Percentiles rank a stretch among this genome's conserved stretches.
Evolutionary conservation across 148 eudicot species (phyloP).

Genomic region (Euryodendron excelsum): DNA sequence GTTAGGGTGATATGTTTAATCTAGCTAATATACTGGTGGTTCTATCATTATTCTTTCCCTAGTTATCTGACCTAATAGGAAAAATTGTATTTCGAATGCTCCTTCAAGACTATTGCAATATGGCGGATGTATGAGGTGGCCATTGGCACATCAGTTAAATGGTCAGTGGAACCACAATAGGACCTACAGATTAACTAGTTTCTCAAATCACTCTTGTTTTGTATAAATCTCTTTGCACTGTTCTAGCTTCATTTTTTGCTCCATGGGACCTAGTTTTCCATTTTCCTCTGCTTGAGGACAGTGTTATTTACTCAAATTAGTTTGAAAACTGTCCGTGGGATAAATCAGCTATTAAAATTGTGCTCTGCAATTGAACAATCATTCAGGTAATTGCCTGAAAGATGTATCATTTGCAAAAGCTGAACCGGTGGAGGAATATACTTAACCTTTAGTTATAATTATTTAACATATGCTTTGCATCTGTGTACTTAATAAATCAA

Average conservation of each 20-base stretch:
- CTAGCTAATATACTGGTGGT: neutral
- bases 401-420: neutral
- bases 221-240: neutral
- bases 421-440: neutral
- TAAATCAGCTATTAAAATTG: neutral
- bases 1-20: neutral
- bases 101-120: neutral
- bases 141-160: neutral
- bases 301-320: neutral
- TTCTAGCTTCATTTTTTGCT: neutral
- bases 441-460: neutral
- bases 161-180: neutral
- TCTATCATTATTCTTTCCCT: neutral
- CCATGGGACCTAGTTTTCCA: neutral
- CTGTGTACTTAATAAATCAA: neutral
- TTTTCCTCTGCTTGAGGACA: neutral
- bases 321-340: neutral
- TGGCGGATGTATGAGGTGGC: neutral
- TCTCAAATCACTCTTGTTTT: neutral
- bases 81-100: neutral
- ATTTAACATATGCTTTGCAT: too few species aligned
- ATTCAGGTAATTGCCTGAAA: neutral
- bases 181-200: neutral
- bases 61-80: neutral
- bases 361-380: neutral